Conservation (phyloP, 352 stramenopile genomes). For the Globisporangium parvum region DNA sequence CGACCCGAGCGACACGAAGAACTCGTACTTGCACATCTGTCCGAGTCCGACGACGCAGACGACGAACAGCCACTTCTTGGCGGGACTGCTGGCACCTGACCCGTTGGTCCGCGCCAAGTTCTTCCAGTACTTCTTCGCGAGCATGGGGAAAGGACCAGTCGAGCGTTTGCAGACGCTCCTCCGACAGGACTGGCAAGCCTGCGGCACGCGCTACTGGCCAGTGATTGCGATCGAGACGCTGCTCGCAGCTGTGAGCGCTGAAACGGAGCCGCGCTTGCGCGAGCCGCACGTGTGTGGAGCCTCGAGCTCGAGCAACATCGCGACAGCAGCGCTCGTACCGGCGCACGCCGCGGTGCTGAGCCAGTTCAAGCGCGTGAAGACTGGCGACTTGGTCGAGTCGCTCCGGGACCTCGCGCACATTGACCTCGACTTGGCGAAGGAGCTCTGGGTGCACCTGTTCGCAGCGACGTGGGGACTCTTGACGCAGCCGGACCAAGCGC, state of each 20-base stretch:
- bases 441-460: constrained; percentile 81
- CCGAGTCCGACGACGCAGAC: constrained; percentile 53
- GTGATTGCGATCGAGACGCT: constrained; percentile 75
- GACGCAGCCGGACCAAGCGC: constrained; percentile 37
- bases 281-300: constrained; percentile 3
- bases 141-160: constrained; percentile 31
- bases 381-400: constrained; percentile 37
- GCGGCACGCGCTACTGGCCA: constrained; percentile 78
- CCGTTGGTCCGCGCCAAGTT: constrained; percentile 58
- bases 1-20: constrained; percentile 54
- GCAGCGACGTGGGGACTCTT: constrained; percentile 47
- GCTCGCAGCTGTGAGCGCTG: constrained; percentile 36
- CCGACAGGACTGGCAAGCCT: constrained; percentile 84
- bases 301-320: not conserved
- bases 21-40: constrained; percentile 66
- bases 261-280: constrained; percentile 9
- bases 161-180: constrained; percentile 61
- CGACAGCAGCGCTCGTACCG: not conserved
- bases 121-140: constrained; percentile 59
- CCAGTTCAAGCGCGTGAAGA: constrained; percentile 22
- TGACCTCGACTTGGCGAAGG: constrained; percentile 78
- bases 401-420: constrained; percentile 73
- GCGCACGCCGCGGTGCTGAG: constrained; percentile 19
- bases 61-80: constrained; percentile 74
- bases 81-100: constrained; percentile 72